Conservation (phyloP, 306 rosid species). For the Argentina anserina region DNA sequence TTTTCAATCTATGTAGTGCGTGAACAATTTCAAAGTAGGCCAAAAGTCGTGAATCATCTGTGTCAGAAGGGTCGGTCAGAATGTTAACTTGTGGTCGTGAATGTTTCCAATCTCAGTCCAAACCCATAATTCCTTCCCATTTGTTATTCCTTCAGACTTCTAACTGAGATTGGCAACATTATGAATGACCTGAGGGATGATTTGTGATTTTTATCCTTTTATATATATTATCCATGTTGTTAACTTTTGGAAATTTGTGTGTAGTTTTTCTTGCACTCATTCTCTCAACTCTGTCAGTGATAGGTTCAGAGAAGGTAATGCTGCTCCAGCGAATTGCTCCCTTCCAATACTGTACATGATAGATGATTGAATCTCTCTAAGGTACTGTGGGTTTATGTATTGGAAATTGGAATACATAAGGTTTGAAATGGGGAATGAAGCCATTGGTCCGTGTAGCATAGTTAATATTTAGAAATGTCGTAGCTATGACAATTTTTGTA, state of each 20-base stretch:
- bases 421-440: slow-evolving; percentile 16
- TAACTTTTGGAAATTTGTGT: background rate
- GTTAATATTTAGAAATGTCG: background rate
- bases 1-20: background rate
- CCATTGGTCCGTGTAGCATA: slow-evolving; percentile 18
- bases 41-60: background rate
- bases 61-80: background rate
- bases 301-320: slow-evolving; percentile 2
- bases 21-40: background rate
- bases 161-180: background rate
- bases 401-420: slow-evolving; percentile 15
- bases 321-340: slow-evolving; percentile 2
- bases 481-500: slow-evolving; percentile 2
- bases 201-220: background rate
- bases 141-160: too few species aligned
- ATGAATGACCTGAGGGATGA: background rate
- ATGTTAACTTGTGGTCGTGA: background rate
- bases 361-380: background rate
- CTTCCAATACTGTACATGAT: slow-evolving; percentile 5
- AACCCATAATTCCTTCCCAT: too few species aligned
- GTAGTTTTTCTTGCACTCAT: background rate
- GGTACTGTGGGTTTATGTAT: slow-evolving; percentile 23
- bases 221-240: background rate
- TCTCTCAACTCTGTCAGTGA: background rate
- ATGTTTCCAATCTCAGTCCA: too few species aligned